Conservation (phyloP, 768 basidiomycete genomes). For the Mycena floridula region DNA sequence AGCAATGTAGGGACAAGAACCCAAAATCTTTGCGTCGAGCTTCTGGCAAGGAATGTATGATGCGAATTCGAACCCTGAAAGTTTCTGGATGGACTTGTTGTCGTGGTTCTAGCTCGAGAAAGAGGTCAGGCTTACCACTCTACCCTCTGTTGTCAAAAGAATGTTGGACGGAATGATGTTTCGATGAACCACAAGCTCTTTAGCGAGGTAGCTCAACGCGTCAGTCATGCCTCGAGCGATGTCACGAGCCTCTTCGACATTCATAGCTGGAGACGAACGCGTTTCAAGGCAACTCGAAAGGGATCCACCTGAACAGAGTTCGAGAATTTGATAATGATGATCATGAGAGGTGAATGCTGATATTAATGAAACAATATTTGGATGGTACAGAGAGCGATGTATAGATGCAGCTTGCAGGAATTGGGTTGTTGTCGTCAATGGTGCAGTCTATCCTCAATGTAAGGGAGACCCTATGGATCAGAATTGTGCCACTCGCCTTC, state of each 20-base stretch:
- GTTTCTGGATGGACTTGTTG: constrained; percentile 29
- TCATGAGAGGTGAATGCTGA: constrained; percentile 28
- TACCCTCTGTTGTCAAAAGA: constrained; percentile 30
- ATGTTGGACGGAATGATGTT: constrained; percentile 34
- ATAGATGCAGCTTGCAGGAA: constrained; percentile 15
- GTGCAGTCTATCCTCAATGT: background rate
- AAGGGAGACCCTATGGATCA: background rate
- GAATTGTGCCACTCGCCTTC: background rate
- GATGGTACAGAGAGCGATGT: constrained; percentile 41
- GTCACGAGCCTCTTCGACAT: constrained; percentile 30
- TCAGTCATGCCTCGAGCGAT: constrained; percentile 33
- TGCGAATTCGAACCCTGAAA: constrained; percentile 34
- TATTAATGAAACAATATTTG: constrained; percentile 41
- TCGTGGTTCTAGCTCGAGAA: background rate
- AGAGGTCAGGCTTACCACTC: constrained; percentile 27
- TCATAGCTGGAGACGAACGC: constrained; percentile 15
- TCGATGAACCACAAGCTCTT: constrained; percentile 36
- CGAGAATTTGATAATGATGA: constrained; percentile 33
- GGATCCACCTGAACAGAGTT: constrained; percentile 37
- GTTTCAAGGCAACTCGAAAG: constrained; percentile 24
- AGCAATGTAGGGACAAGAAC: constrained; percentile 26
- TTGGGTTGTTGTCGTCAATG: background rate
- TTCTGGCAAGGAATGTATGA: constrained; percentile 18
- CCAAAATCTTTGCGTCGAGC: constrained; percentile 12
- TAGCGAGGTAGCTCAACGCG: constrained; percentile 37